phyloP scores from a whole-genome alignment of 495 filamentous ascomycete genomes.

The Talaromyces stipitatus region DNA sequence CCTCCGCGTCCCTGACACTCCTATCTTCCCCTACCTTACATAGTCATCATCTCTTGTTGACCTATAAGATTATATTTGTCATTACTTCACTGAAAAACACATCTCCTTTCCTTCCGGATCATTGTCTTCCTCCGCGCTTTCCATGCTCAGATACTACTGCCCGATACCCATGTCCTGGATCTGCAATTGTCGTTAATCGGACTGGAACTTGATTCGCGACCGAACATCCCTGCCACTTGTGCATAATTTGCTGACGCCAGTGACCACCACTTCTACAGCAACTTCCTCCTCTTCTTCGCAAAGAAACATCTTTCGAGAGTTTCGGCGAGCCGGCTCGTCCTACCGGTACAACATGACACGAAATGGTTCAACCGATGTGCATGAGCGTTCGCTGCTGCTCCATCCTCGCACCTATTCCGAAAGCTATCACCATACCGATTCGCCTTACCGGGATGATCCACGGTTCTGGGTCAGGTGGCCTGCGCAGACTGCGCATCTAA shows the following conservation, averaged over 20 bases:
- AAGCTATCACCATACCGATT: slow-evolving; percentile 9
- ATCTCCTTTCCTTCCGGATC: background rate
- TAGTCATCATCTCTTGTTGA: background rate
- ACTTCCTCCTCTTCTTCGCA: background rate
- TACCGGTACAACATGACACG: slow-evolving; percentile 1
- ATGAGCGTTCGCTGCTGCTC: slow-evolving; percentile 28
- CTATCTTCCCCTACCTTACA: background rate
- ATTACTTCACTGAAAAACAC: background rate
- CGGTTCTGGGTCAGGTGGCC: slow-evolving; percentile 50
- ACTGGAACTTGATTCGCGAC: background rate
- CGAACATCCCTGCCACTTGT: background rate
- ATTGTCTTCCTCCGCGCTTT: background rate
- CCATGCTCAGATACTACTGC: background rate
- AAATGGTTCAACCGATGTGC: slow-evolving; percentile 22
- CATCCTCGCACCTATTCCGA: slow-evolving; percentile 10
- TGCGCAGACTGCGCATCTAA: slow-evolving; percentile 37
- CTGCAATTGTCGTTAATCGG: background rate
- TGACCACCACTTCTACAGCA: background rate
- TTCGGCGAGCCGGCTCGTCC: background rate
- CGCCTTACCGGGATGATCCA: slow-evolving; percentile 26
- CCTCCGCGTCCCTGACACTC: background rate
- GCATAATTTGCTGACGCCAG: background rate
- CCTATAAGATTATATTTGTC: background rate
- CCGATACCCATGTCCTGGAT: background rate
- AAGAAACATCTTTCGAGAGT: background rate